Evolutionary conservation across 495 filamentous ascomycete species (phyloP), one percentile per base, ranked within the genome.

Genomic region (Ascobolus immersus): DNA sequence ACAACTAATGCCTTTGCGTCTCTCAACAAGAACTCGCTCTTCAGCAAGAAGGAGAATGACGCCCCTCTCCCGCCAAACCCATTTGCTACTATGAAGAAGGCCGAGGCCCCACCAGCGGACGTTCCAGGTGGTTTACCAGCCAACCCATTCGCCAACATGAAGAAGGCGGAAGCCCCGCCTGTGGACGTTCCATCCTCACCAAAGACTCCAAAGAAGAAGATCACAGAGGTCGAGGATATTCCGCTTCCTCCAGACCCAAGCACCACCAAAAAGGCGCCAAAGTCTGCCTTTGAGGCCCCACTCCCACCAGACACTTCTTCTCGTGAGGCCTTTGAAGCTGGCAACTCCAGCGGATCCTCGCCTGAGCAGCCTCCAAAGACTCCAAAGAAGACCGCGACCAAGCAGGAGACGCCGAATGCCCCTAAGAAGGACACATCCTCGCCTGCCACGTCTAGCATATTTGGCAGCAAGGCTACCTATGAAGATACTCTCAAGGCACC

Each of bases 31-130:
- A 29, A 40, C 5, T 22, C 34, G 27, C 29, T n/a, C n/a, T n/a
- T n/a, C n/a, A n/a, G 29, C 24, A 26, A 15, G 29, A 37, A 50
- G 28, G 33, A 54, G 40, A 43, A 42, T 28, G 65, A 71, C 43
- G 47, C 62, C 10, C 77, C 79, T 33, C 51, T 82, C 22, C 77
- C 77, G 20, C 77, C 76, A n/a, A 73, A 81, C 39, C 50, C 73
- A 27, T 76, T 71, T 14, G 79, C 67, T 55, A 73, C 70, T 55
- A 57, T 59, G 38, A 56, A 47, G 28, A 77, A 70, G 51, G 57
- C 59, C 21, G 71, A 78, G 5, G 61, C 61, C 35, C 76, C 73
- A 12, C 74, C 75, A 33, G 49, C 49, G 17, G 45, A 44, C 32
- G 42, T 52, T 11, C 31, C 39, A 10, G n/a, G n/a, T n/a, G n/a